Evolutionary conservation across 73 alveolate species (phyloP), one percentile per base, ranked within the genome.

Genomic region (Symbiodinium pilosum): DNA sequence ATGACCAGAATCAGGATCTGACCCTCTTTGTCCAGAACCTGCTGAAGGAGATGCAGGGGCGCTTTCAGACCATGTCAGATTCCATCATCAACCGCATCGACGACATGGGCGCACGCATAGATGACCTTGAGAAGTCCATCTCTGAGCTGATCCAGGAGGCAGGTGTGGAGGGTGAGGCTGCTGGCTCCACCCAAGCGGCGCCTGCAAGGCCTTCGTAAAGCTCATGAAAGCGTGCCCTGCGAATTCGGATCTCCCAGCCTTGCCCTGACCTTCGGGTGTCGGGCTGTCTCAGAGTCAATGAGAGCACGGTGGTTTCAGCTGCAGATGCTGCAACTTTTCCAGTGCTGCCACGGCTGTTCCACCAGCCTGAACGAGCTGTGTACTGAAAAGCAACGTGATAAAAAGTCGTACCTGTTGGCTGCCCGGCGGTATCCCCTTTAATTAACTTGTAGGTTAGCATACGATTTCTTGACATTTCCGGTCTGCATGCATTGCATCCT

Each of bases 101-200:
- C 77, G 99, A 99, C 84, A 99, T 99, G 99, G 99, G 99, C 47
- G 94, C 96, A 71, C 93, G 99, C 68, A 99, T 99, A 51, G 99
- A 99, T 77, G 99, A 99, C 52, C 89, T 99, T 26, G 99, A 99
- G 99, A 93, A 94, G 94, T 99, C 99, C 43, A 99, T 99, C 86
- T 97, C 99, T 36, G 99, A 99, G 99, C 98, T 99, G 87, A 99
- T 99, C 86, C 93, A 95, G 47, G 99, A 99, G 87, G 99, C 99
- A 2, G 99, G 99, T 24, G 94, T 77, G 28, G 99, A 87, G 52
- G 99, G 89, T 36, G 98, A 75, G 26, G 98, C 84, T 20, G 84
- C 98, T 1, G 40, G 64, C 43, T 21, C 87, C 5, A 39, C 98
- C 5, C 56, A 87, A 43, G 84, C 92, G 16, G 59, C 98, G 11